Evolutionary conservation across 2,329 filamentous ascomycete species (phyloP).

Genomic region (Exserohilum rostratum): DNA sequence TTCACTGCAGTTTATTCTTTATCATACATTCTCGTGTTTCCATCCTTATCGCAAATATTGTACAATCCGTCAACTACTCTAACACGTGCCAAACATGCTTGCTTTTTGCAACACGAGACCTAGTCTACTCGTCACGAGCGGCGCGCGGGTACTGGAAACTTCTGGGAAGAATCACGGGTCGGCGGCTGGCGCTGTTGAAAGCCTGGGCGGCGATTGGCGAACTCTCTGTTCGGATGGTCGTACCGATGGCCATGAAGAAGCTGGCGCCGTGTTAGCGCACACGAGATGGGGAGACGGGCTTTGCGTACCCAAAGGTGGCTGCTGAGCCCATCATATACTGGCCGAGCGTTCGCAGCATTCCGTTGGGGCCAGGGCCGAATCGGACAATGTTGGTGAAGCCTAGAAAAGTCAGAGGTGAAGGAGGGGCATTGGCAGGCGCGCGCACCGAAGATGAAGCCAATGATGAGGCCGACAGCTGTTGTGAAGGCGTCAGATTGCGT

Average conservation of each 20-base stretch:
- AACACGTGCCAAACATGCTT: constrained; percentile 2
- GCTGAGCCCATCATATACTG: constrained; percentile 97
- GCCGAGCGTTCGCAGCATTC: constrained; percentile 89
- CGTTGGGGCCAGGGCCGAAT: constrained; percentile 90
- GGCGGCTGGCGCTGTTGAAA: constrained; percentile 72
- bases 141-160: constrained; percentile 38
- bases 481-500: constrained; percentile 21
- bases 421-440: constrained; percentile 4
- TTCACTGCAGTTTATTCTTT: background rate
- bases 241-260: constrained; percentile 99
- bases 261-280: constrained; percentile 48
- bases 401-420: constrained; percentile 49
- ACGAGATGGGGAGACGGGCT: background rate
- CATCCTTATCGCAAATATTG: constrained; percentile 17
- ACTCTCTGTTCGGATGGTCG: constrained; percentile 90
- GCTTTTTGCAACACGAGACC: background rate
- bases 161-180: constrained; percentile 70
- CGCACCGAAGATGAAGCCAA: constrained; percentile 96
- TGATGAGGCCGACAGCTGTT: constrained; percentile 93
- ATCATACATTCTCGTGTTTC: constrained; percentile 21
- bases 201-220: constrained; percentile 76
- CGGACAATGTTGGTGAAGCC: constrained; percentile 93
- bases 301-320: constrained; percentile 86
- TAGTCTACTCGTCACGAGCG: constrained; percentile 38
- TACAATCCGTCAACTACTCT: constrained; percentile 18